Conservation (phyloP, 306 rosid species). For the Phaseolus lunatus region DNA sequence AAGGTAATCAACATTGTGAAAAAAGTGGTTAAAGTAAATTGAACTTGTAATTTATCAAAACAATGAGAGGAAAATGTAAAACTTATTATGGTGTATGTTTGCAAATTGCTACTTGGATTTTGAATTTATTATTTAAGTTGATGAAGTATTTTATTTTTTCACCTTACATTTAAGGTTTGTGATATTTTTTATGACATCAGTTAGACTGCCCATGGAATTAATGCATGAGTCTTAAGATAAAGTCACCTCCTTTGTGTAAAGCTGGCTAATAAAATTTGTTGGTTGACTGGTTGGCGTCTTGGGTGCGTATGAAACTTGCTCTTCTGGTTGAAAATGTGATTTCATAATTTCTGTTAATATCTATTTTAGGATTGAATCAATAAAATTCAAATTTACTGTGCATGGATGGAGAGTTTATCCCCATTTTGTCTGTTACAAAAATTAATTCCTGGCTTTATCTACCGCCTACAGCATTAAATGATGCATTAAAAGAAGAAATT, state of each 20-base stretch:
- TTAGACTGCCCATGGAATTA: background rate
- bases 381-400: conserved; percentile 19
- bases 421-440: conserved; percentile 16
- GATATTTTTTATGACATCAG: conserved; percentile 7
- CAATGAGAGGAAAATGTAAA: background rate
- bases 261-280: background rate
- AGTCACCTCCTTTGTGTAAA: background rate
- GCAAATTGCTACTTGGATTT: background rate
- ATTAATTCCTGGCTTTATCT: conserved; percentile 18
- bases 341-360: conserved; percentile 14
- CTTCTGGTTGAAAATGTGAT: background rate
- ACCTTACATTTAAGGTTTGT: conserved; percentile 16
- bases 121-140: background rate
- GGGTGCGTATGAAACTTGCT: no score
- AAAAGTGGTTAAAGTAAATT: background rate
- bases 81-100: background rate
- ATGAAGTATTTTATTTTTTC: background rate
- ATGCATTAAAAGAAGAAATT: conserved; percentile 83
- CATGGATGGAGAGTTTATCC: background rate
- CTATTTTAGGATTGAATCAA: background rate
- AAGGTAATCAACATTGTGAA: background rate
- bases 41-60: background rate
- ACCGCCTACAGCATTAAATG: conserved; percentile 66
- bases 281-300: background rate
- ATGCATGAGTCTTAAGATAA: background rate